Evolutionary conservation across 2,329 filamentous ascomycete genomes (phyloP).

Genomic region (Fusarium newnesense): DNA sequence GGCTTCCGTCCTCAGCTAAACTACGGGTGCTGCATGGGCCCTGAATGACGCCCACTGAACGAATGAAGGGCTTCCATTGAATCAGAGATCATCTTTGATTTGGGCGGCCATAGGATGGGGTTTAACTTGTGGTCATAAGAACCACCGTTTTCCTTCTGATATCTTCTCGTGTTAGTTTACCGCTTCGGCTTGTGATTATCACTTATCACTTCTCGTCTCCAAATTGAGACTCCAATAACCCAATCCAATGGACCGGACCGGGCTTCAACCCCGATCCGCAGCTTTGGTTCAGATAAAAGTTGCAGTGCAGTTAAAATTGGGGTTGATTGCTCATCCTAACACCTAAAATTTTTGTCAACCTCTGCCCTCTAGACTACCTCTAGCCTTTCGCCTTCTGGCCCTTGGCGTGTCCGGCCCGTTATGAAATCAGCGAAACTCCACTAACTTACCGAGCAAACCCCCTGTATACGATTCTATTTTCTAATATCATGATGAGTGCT

Average conservation of each 20-base stretch:
- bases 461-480: conserved; percentile 22
- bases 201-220: conserved; percentile 22
- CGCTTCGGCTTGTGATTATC: neutral
- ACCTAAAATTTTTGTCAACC: neutral
- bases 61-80: neutral
- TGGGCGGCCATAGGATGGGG: conserved; percentile 14
- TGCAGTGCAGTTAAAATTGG: conserved; percentile 13
- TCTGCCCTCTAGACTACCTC: neutral
- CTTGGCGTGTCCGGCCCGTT: conserved; percentile 21
- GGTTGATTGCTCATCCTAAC: neutral
- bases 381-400: conserved; percentile 2
- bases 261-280: conserved; percentile 31
- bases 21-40: conserved; percentile 7
- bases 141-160: neutral
- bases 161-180: neutral
- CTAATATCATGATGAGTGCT: conserved; percentile 14
- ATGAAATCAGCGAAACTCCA: conserved; percentile 24
- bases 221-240: conserved; percentile 18
- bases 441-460: conserved; percentile 17
- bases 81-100: conserved; percentile 14
- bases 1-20: conserved; percentile 29
- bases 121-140: neutral
- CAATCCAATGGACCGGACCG: conserved; percentile 28
- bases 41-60: conserved; percentile 38
- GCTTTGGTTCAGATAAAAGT: conserved; percentile 19